These are phyloP conservation scores for Flaveria bidentis DNA, from an alignment of 129 eudicot species.

Conservation along the genomic window DNA sequence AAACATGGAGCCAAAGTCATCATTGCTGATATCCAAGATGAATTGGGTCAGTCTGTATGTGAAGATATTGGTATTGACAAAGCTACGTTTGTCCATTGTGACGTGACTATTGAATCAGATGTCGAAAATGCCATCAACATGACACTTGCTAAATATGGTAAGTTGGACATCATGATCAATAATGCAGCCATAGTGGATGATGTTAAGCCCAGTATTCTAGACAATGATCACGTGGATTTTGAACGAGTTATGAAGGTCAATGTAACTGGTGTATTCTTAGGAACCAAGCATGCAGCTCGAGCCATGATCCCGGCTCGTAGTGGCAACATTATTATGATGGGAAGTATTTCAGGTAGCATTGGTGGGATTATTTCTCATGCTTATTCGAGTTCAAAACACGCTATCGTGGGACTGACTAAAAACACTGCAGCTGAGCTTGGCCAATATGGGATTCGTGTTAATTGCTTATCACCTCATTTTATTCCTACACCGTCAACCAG, in stretches of 20 bases:
- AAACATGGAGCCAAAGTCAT: slow-evolving; percentile 18
- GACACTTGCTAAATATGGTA: slow-evolving; percentile 21
- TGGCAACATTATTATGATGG: slow-evolving; percentile 27
- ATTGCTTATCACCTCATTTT: slow-evolving; percentile 37
- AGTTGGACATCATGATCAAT: slow-evolving; percentile 38
- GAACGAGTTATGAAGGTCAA: slow-evolving; percentile 26
- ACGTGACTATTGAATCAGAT: slow-evolving; percentile 25
- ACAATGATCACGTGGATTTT: neutral
- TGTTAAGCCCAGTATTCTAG: slow-evolving; percentile 17
- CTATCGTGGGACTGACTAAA: slow-evolving; percentile 34
- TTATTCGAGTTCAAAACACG: slow-evolving; percentile 42
- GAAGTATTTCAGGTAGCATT: slow-evolving; percentile 23
- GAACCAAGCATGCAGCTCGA: slow-evolving; percentile 33
- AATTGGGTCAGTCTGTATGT: slow-evolving; percentile 24
- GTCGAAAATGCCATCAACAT: slow-evolving; percentile 18
- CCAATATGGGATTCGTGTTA: slow-evolving; percentile 39
- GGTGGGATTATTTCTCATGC: slow-evolving; percentile 25
- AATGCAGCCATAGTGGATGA: slow-evolving; percentile 31
- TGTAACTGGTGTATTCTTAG: slow-evolving; percentile 13
- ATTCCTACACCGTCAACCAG: slow-evolving; percentile 6
- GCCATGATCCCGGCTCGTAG: slow-evolving; percentile 23
- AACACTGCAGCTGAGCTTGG: slow-evolving; percentile 38
- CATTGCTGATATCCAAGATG: slow-evolving; percentile 37
- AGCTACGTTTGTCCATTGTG: slow-evolving; percentile 1
- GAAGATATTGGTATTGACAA: slow-evolving; percentile 27